A percentile compares a stretch with the other conserved stretches of the same genome.
These are phyloP conservation scores for Phascolomyces articulosus DNA, from an alignment of 371 early-diverging fungal species.

Conservation along the genomic window DNA sequence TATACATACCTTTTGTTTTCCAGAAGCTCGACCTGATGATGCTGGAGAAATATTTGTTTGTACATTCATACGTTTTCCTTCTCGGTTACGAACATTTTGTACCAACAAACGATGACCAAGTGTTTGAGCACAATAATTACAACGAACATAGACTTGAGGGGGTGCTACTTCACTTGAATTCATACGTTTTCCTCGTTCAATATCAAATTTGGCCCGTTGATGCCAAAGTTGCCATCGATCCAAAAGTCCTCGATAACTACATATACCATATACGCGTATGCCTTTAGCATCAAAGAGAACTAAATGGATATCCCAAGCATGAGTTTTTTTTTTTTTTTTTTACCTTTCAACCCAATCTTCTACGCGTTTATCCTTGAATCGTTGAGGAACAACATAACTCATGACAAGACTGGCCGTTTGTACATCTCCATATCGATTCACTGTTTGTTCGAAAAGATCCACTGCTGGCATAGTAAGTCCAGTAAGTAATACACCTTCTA, in stretches of 20 bases:
- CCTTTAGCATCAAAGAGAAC: no score
- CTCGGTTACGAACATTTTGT: conserved; percentile 57
- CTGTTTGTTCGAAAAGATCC: conserved; percentile 74
- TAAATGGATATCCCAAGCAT: no score
- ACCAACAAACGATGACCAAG: conserved; percentile 67
- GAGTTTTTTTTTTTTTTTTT: neutral
- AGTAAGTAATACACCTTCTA: conserved; percentile 78
- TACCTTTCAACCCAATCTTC: conserved; percentile 84
- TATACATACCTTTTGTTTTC: conserved; percentile 47
- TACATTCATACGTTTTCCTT: conserved; percentile 60
- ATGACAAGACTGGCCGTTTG: conserved; percentile 85
- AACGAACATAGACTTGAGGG: conserved; percentile 87
- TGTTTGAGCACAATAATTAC: conserved; percentile 87
- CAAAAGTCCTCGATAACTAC: conserved; percentile 81
- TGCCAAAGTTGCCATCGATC: conserved; percentile 91
- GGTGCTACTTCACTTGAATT: conserved; percentile 65
- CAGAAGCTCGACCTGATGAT: conserved; percentile 36
- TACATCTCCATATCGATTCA: conserved; percentile 88
- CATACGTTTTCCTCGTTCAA: conserved; percentile 73
- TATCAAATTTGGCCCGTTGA: conserved; percentile 86
- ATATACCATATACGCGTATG: no score
- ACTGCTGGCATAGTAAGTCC: conserved; percentile 68
- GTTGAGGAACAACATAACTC: conserved; percentile 60
- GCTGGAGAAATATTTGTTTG: conserved; percentile 42
- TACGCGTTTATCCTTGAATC: conserved; percentile 66